Percentiles rank a stretch among this genome's conserved stretches.
These are phyloP conservation scores for Fragaria nilgerrensis DNA, from an alignment of 306 rosid genomes.

Conservation along the genomic window DNA sequence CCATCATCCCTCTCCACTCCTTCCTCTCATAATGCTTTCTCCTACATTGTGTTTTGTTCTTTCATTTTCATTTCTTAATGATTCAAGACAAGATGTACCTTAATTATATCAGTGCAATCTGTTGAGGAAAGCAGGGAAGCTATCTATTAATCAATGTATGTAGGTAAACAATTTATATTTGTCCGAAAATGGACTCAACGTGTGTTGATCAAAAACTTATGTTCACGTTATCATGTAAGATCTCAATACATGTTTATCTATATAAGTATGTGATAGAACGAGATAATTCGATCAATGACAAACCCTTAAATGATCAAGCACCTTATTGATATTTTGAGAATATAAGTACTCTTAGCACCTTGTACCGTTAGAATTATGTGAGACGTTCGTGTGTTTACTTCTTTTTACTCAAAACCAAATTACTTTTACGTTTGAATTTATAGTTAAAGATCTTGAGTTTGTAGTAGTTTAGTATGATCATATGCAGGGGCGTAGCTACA, in stretches of 20 bases:
- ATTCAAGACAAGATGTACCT: not conserved
- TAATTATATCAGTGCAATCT: not conserved
- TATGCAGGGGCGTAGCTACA: too few relatives aligned
- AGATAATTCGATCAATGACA: not conserved
- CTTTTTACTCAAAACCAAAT: too few relatives aligned
- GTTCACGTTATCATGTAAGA: too few relatives aligned
- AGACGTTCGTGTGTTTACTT: not conserved
- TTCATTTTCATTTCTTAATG: not conserved
- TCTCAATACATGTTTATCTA: too few relatives aligned
- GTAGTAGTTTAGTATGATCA: not conserved
- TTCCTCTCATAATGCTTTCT: not conserved
- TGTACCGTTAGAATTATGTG: not conserved
- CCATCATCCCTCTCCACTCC: not conserved
- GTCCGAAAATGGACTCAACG: too few relatives aligned
- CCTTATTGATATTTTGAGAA: not conserved
- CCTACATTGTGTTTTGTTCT: not conserved
- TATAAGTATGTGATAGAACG: accelerated
- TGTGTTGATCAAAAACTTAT: too few relatives aligned
- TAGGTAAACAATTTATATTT: too few relatives aligned
- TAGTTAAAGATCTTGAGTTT: not conserved
- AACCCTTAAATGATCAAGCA: too few relatives aligned
- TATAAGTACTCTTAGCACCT: too few relatives aligned
- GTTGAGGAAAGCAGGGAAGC: not conserved
- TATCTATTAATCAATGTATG: too few relatives aligned
- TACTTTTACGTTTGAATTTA: not conserved